Base-by-base conservation (phyloP, 805 yeast species). In the Lachancea lanzarotensis region DNA sequence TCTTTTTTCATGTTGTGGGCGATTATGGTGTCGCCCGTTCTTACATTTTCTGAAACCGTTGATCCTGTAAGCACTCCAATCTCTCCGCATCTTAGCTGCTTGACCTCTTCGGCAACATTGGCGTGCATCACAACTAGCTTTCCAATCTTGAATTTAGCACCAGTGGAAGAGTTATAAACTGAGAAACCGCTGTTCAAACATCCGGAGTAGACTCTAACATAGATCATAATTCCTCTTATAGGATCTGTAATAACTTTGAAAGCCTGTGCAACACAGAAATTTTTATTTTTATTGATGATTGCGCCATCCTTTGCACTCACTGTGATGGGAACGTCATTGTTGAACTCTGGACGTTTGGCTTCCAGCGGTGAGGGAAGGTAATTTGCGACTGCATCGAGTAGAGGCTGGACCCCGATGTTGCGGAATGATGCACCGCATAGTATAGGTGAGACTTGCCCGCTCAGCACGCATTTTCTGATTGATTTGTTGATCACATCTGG, bases 341-440 rank as follows among this genome's bases (percentile, higher is more conserved):
- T 71, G 43, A 40, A 32, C 38, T 78, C 79, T 0, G 95, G 93
- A 2, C 74, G 52, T 1, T 60, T 59, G 0, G 74, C 70, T 49
- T 89, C 89, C 2, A 74, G 51, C 1, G 98, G 98, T 1, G 89
- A 79, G 0, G 98, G 98, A 15, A 93, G 67, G 55, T 76, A 93
- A 44, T 76, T 75, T 1, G 79, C 75, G 11, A 90, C 75, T 0
- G 95, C 90, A 63, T 91, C 97, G 65, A 93, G 66, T 40, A 93
- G 68, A 1, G 98, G 96, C 60, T 93, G 98, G 2, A 93, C 95
- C 20, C 98, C 98, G 38, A 91, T 84, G 61, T 91, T 91, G 52
- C 74, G 76, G 66, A 91, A 93, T 44, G 96, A 84, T 1, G 97
- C 85, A 11, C 98, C 98, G 64, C 97, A 89, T 31, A 90, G 66